Evolutionary conservation across 106 monocot genomes (phyloP).

Genomic region (Dendrobium huoshanense): DNA sequence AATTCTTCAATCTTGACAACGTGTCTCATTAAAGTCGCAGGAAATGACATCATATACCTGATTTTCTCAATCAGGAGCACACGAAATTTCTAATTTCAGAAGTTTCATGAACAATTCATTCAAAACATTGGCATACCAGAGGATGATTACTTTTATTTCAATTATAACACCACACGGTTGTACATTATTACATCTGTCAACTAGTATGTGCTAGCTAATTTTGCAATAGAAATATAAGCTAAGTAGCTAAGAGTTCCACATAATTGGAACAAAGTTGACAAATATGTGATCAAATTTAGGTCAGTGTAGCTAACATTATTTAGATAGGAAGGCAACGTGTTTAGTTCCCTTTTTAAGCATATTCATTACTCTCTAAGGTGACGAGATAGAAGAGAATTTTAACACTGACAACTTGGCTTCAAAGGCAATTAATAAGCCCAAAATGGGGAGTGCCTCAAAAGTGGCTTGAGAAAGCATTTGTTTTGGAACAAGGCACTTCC

Average conservation of each 20-base stretch:
- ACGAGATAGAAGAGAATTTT: background rate
- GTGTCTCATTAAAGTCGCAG: background rate
- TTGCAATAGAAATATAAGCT: background rate
- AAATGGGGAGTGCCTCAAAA: background rate
- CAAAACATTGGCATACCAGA: background rate
- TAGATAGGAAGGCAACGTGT: background rate
- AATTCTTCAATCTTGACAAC: background rate
- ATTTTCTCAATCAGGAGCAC: background rate
- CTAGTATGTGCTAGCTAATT: background rate
- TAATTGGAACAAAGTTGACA: background rate
- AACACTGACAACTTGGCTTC: background rate
- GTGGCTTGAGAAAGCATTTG: background rate
- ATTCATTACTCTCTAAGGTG: background rate
- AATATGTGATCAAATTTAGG: background rate
- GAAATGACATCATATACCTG: background rate
- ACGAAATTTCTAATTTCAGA: background rate
- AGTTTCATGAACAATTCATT: background rate
- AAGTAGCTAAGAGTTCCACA: background rate
- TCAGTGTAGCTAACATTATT: background rate
- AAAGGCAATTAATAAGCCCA: background rate
- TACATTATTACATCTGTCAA: background rate
- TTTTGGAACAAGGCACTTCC: background rate
- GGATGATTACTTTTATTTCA: background rate
- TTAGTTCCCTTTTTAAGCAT: background rate
- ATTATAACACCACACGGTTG: background rate